A percentile compares a stretch with the other conserved stretches of the same genome.
These are phyloP conservation scores for Artemisia annua DNA, from an alignment of 129 eudicot species.

Conservation along the genomic window DNA sequence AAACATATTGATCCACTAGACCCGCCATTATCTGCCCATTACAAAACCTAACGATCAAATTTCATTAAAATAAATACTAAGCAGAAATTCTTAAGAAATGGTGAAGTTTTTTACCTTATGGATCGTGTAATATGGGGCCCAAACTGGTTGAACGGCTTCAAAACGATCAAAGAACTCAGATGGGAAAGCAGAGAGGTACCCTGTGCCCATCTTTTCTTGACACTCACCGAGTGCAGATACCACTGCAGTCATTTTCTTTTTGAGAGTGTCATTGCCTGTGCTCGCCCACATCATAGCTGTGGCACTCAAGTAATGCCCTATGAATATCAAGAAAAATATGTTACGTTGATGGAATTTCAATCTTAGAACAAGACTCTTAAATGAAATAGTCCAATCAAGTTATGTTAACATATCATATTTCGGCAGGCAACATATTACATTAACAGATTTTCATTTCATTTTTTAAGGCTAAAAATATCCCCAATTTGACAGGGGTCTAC, in stretches of 20 bases:
- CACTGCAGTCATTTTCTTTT: constrained; percentile 56
- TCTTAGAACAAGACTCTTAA: neutral
- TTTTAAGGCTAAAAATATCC: too few relatives aligned
- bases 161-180: constrained; percentile 71
- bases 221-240: constrained; percentile 63
- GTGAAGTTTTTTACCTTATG: constrained; percentile 60
- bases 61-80: neutral
- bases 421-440: neutral
- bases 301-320: constrained; percentile 96
- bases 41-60: constrained; percentile 2
- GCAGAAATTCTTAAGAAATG: neutral
- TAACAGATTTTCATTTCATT: neutral
- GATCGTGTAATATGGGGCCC: constrained; percentile 98
- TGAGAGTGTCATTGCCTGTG: constrained; percentile 53
- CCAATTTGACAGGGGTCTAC: too few relatives aligned
- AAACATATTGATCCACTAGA: constrained; percentile 75
- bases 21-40: constrained; percentile 84
- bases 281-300: constrained; percentile 97
- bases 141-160: constrained; percentile 71
- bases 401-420: neutral
- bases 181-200: constrained; percentile 97
- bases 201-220: constrained; percentile 62
- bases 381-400: neutral
- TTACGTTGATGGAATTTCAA: neutral
- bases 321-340: constrained; percentile 10